A percentile compares a stretch with the other conserved stretches of the same genome.
phyloP scores from a whole-genome alignment of 2,329 filamentous ascomycete species.

The Claviceps citrina region DNA sequence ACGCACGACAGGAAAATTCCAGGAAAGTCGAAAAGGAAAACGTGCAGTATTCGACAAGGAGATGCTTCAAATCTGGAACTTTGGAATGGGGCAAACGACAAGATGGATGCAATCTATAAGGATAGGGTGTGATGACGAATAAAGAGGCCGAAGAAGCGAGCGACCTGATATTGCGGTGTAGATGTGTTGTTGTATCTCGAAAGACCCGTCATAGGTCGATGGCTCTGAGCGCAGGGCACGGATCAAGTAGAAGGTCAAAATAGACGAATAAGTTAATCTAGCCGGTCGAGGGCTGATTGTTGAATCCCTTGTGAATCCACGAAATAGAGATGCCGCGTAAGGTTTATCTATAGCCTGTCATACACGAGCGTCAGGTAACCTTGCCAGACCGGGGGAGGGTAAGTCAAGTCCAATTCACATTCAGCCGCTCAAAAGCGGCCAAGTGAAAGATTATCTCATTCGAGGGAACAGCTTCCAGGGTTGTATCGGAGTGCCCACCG shows the following conservation, averaged over 20 bases:
- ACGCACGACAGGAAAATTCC: background rate
- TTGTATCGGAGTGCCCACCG: constrained; percentile 9
- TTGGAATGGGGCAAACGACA: background rate
- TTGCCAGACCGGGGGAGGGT: constrained; percentile 1
- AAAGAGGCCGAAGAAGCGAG: too few relatives aligned
- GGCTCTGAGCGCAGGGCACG: background rate
- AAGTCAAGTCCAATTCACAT: constrained; percentile 5
- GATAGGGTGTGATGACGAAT: background rate
- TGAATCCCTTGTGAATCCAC: constrained; percentile 1
- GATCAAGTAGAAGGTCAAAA: background rate
- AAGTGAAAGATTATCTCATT: constrained; percentile 11
- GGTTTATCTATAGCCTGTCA: constrained; percentile 6
- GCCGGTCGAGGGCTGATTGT: background rate
- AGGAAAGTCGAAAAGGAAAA: background rate
- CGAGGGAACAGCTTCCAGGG: constrained; percentile 10
- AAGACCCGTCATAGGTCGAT: background rate
- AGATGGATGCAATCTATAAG: background rate
- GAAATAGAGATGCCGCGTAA: constrained; percentile 7
- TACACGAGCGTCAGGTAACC: constrained; percentile 4
- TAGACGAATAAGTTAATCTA: background rate
- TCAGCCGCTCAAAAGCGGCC: constrained; percentile 9
- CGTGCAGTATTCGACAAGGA: background rate
- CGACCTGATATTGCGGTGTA: background rate
- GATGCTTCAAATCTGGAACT: too few relatives aligned
- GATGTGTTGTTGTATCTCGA: background rate